Conservation (phyloP, 2,329 filamentous ascomycete genomes). For the Penicillium sp. region DNA sequence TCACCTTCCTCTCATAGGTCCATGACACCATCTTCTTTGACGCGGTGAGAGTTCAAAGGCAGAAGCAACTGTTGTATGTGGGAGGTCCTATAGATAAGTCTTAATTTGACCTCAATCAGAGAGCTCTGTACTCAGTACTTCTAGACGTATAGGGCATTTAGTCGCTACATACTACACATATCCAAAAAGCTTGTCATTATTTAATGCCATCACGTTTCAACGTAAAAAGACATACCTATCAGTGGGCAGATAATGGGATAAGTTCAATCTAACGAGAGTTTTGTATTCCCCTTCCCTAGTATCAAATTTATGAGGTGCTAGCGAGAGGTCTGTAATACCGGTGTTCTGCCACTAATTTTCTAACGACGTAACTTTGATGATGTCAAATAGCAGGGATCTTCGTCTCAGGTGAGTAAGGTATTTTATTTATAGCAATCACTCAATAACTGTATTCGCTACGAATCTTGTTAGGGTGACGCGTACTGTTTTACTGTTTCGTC, state of each 20-base stretch:
- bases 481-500: not conserved
- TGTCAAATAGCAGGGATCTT: constrained; percentile 4
- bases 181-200: too few relatives aligned
- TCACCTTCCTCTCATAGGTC: constrained; percentile 12
- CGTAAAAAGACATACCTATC: not conserved
- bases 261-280: not conserved
- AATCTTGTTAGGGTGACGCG: not conserved
- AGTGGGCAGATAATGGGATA: too few relatives aligned
- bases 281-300: not conserved
- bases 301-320: not conserved
- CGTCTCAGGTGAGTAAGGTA: not conserved
- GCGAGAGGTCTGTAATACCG: not conserved
- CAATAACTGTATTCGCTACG: not conserved
- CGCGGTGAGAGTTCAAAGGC: constrained; percentile 4
- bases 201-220: too few relatives aligned
- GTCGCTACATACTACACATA: too few relatives aligned
- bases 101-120: too few relatives aligned
- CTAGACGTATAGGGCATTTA: too few relatives aligned
- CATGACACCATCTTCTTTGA: constrained; percentile 22
- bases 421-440: not conserved
- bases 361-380: not conserved
- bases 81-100: too few relatives aligned
- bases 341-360: not conserved
- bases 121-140: too few relatives aligned
- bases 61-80: constrained; percentile 10